Base-by-base conservation (phyloP, 805 yeast genomes). In the Nakazawaea ishiwadae region DNA sequence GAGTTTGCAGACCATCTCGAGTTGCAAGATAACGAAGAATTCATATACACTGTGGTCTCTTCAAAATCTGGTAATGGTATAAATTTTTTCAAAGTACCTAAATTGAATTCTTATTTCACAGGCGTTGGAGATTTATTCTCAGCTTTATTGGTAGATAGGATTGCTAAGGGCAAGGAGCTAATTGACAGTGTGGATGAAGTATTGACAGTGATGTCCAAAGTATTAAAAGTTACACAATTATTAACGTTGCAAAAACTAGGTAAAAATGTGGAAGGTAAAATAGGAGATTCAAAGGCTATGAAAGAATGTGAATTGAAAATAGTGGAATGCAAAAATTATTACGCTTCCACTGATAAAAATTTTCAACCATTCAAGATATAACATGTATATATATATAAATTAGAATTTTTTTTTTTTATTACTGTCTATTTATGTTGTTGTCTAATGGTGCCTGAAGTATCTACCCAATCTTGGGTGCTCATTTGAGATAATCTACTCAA, bases 91-190 rank as follows among this genome's bases (percentile, higher is more conserved):
- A 69, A 70, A 48, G 70, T 84, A 11, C 83, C 85, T 2, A 66
- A 70, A 27, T 74, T 87, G 31, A 77, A 81, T 41, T 81, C 91
- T 4, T 88, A 91, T 58, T 91, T 90, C 62, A 87, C 96, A 0
- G 98, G 98, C 1, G 96, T 93, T 0, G 98, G 98, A 5, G 98
- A 90, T 54, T 61, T 90, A 31, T 90, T 91, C 52, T 81, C 96
- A 0, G 91, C 96, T 0, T 59, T 90, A 30, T 58, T 89, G 24
- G 51, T 86, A 5, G 95, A 84, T 58, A 73, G 85, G 49, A 23
- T 35, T 15, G 23, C 35, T 26, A n/a, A 37, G 38, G 17, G 50
- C 3, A 35, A 42, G 27, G 49, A 46, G 27, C 44, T 70, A 12
- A 46, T 45, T 0, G 44, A 48, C 0, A 64, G 78, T 2, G 50